A percentile compares a stretch with the other conserved stretches of the same genome.
Evolutionary conservation across 106 monocot species (phyloP).

Genomic region (Ottelia alismoides): DNA sequence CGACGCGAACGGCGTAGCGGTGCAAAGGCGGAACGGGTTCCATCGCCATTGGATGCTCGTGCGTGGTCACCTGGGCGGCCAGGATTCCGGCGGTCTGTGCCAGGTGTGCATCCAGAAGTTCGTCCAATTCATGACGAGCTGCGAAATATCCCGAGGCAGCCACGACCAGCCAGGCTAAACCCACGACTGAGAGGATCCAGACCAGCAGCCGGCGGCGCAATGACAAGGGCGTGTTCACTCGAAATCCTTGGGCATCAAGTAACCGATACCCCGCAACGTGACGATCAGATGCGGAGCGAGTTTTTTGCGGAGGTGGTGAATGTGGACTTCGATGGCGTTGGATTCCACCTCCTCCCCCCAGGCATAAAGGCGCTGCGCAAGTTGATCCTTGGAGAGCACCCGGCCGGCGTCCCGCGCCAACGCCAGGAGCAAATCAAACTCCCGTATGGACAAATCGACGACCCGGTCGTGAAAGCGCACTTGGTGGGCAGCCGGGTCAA

Average conservation of each 20-base stretch:
- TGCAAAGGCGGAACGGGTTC: neutral
- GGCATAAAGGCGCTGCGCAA: neutral
- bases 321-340: neutral
- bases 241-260: neutral
- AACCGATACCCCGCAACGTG: neutral
- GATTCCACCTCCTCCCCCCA: neutral
- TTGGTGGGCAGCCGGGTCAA: neutral
- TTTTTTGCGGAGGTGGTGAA: neutral
- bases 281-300: neutral
- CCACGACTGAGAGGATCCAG: neutral
- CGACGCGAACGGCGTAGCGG: neutral
- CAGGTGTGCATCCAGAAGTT: neutral
- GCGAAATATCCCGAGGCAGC: neutral
- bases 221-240: neutral
- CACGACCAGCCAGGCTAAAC: neutral
- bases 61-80: neutral
- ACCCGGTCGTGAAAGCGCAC: neutral
- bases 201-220: neutral
- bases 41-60: neutral
- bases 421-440: neutral
- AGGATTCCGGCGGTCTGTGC: neutral
- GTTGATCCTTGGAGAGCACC: neutral
- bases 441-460: neutral
- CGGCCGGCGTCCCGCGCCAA: neutral
- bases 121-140: neutral